Percentiles rank a stretch among this genome's conserved stretches.
These are phyloP conservation scores for Stylosanthes scabra DNA, from an alignment of 331 rosid species.

Conservation along the genomic window DNA sequence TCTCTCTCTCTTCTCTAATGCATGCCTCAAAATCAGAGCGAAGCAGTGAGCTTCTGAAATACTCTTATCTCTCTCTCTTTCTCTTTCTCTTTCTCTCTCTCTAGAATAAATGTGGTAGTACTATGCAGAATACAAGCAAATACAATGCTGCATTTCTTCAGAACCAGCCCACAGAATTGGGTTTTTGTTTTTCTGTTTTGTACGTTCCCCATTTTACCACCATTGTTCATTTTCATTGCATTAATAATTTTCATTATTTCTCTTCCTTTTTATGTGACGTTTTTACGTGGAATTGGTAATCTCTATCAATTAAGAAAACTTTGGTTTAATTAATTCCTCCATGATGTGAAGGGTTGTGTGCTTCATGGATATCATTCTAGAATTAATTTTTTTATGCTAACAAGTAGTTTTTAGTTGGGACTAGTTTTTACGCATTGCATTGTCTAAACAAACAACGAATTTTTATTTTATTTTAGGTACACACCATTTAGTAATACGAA, in stretches of 20 bases:
- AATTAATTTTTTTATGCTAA: too few species aligned
- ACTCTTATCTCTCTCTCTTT: constrained; percentile 42
- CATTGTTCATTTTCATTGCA: constrained; percentile 42
- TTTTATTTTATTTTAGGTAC: too few species aligned
- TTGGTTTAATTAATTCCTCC: too few species aligned
- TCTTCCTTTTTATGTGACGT: too few species aligned
- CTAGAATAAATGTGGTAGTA: constrained; percentile 27
- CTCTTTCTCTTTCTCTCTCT: constrained; percentile 36
- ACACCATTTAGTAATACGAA: too few species aligned
- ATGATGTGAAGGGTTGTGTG: too few species aligned
- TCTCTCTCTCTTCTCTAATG: constrained; percentile 47
- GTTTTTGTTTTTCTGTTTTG: constrained; percentile 23
- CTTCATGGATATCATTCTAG: too few species aligned
- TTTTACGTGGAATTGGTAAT: too few species aligned
- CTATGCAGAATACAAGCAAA: neutral
- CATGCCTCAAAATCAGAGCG: constrained; percentile 99
- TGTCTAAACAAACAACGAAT: too few species aligned
- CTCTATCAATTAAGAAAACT: too few species aligned
- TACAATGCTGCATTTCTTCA: constrained; percentile 4
- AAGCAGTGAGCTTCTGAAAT: constrained; percentile 90
- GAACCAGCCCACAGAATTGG: constrained; percentile 45
- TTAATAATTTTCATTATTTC: neutral
- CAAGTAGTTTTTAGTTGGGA: too few species aligned
- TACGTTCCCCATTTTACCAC: constrained; percentile 44
- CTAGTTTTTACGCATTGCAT: too few species aligned